These are phyloP conservation scores for Phytophthora citricola DNA, from an alignment of 352 stramenopile species.

Conservation along the genomic window DNA sequence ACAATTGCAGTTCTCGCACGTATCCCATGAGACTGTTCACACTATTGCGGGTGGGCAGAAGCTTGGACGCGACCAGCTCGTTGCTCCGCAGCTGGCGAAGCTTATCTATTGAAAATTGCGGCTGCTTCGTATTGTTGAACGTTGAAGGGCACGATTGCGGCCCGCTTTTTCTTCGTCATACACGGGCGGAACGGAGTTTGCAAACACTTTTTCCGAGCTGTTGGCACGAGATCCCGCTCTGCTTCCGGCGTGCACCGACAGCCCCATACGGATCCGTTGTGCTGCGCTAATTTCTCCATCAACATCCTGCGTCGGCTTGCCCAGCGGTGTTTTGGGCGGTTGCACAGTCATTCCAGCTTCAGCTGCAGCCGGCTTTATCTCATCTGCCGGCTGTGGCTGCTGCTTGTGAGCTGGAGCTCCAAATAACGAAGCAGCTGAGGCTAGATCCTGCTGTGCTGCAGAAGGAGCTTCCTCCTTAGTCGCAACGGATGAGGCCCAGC, in stretches of 20 bases:
- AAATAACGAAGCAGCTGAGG: slow-evolving; percentile 19
- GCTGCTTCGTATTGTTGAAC: slow-evolving; percentile 40
- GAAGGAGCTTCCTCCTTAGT: slow-evolving; percentile 19
- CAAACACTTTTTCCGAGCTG: slow-evolving; percentile 45
- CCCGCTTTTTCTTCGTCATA: slow-evolving; percentile 46
- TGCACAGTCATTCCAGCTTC: slow-evolving; percentile 27
- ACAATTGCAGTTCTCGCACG: slow-evolving; percentile 75
- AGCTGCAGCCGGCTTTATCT: slow-evolving; percentile 9
- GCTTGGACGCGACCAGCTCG: slow-evolving; percentile 57
- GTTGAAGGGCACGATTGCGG: slow-evolving; percentile 52
- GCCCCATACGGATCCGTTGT: slow-evolving; percentile 64
- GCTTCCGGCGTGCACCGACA: slow-evolving; percentile 47
- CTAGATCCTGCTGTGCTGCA: slow-evolving; percentile 16
- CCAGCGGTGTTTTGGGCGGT: slow-evolving; percentile 63
- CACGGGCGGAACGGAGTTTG: slow-evolving; percentile 14
- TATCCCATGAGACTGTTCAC: slow-evolving; percentile 81
- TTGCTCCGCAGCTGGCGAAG: slow-evolving; percentile 37
- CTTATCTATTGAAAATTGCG: slow-evolving; percentile 40
- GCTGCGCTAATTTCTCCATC: slow-evolving; percentile 55
- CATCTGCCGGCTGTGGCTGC: background rate
- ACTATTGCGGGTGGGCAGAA: slow-evolving; percentile 62
- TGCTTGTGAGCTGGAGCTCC: background rate
- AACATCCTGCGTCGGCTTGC: slow-evolving; percentile 36
- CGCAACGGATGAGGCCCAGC: slow-evolving; percentile 29
- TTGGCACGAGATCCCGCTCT: slow-evolving; percentile 34